Conservation (phyloP, 371 early-diverging fungal genomes). For the Lichtheimia ramosa region DNA sequence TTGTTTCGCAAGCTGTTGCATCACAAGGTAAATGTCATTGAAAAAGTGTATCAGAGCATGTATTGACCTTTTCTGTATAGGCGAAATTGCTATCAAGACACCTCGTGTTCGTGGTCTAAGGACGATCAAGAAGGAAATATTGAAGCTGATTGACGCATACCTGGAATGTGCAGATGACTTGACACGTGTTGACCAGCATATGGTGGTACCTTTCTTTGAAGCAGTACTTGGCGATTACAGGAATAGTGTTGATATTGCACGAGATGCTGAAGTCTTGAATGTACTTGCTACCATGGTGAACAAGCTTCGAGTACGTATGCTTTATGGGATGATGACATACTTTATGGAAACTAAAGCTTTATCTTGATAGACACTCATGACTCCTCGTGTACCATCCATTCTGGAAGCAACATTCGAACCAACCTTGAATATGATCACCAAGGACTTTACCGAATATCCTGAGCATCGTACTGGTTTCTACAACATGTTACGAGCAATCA, state of each 20-base stretch:
- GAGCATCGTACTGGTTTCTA: constrained; percentile 96
- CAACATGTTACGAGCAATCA: constrained; percentile 86
- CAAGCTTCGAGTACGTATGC: constrained; percentile 67
- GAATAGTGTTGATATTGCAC: constrained; percentile 80
- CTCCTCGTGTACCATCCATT: constrained; percentile 80
- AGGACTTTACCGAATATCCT: constrained; percentile 95
- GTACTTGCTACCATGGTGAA: constrained; percentile 86
- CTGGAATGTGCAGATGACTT: constrained; percentile 83
- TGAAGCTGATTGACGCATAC: constrained; percentile 87
- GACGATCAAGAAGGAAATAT: constrained; percentile 93
- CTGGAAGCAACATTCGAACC: constrained; percentile 93
- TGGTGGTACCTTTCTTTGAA: constrained; percentile 92
- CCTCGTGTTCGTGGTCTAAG: constrained; percentile 90
- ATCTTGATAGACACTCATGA: constrained; percentile 54
- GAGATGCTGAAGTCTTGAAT: constrained; percentile 94
- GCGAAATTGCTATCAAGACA: constrained; percentile 81
- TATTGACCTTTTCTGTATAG: background rate
- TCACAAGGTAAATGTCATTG: constrained; percentile 56
- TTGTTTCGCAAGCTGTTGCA: constrained; percentile 81
- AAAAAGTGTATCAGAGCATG: background rate
- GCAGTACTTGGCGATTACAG: constrained; percentile 89
- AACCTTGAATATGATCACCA: constrained; percentile 97
- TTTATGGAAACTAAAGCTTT: too few relatives aligned
- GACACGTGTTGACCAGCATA: constrained; percentile 66
- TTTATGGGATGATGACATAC: too few relatives aligned